Percentiles rank a stretch among this genome's conserved stretches.
Evolutionary conservation across 2,329 filamentous ascomycete genomes (phyloP).

Genomic region (Botrytis medusae): DNA sequence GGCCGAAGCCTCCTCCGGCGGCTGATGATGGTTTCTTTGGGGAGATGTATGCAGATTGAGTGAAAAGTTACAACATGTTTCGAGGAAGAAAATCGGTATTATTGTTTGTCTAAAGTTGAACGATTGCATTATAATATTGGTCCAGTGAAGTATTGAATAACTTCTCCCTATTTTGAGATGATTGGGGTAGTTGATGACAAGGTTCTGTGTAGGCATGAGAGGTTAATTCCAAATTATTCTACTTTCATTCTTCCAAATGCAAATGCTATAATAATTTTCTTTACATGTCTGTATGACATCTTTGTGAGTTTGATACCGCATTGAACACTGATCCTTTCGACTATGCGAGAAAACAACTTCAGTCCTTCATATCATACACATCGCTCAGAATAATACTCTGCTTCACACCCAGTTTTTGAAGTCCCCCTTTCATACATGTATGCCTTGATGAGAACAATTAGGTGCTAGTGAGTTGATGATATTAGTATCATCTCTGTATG

Average conservation of each 20-base stretch:
- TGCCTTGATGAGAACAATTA: neutral
- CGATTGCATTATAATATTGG: neutral
- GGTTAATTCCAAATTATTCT: neutral
- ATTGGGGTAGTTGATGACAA: neutral
- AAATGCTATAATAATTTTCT: neutral
- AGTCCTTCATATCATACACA: neutral
- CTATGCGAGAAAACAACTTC: neutral
- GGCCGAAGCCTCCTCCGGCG: neutral
- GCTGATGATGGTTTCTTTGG: constrained; percentile 18
- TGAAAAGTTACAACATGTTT: neutral
- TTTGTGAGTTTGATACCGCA: too few species aligned
- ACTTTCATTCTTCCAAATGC: neutral
- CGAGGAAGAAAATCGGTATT: neutral
- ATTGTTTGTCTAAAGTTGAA: neutral
- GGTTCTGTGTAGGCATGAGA: neutral
- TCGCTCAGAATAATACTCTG: neutral
- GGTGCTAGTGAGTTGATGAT: neutral
- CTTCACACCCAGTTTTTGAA: neutral
- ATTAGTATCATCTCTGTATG: neutral
- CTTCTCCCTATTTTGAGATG: neutral
- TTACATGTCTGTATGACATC: too few species aligned
- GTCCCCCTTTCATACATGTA: too few species aligned
- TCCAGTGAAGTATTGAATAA: constrained; percentile 12
- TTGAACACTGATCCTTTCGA: neutral
- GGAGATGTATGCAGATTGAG: constrained; percentile 21